These are phyloP conservation scores for Phytophthora boehmeriae DNA, from an alignment of 352 stramenopile species.

Conservation along the genomic window DNA sequence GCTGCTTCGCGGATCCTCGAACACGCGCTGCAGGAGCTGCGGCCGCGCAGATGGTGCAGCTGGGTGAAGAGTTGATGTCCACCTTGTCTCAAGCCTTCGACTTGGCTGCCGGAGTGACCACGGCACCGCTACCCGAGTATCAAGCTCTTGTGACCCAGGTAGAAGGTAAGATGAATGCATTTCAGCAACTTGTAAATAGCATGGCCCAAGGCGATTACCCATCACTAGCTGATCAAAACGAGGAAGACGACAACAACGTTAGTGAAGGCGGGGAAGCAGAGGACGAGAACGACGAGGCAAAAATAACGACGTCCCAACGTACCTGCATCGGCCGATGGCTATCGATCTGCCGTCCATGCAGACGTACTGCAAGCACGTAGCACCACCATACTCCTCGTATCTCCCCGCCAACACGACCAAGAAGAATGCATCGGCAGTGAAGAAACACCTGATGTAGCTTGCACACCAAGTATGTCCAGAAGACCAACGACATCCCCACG, in stretches of 20 bases:
- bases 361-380: constrained; percentile 60
- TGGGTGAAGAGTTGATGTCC: constrained; percentile 46
- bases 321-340: constrained; percentile 28
- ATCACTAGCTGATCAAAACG: constrained; percentile 13
- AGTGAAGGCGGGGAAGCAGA: constrained; percentile 18
- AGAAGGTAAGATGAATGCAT: constrained; percentile 42
- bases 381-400: constrained; percentile 70
- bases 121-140: constrained; percentile 45
- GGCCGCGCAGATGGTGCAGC: constrained; percentile 43
- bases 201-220: constrained; percentile 29
- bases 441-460: constrained; percentile 18
- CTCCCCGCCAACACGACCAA: constrained; percentile 22
- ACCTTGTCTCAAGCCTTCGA: constrained; percentile 49
- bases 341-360: constrained; percentile 78
- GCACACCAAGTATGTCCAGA: too few relatives aligned
- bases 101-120: constrained; percentile 34
- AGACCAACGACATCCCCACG: not conserved
- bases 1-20: constrained; percentile 38
- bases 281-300: constrained; percentile 4
- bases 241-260: constrained; percentile 11
- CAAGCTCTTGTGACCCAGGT: constrained; percentile 50
- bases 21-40: not conserved
- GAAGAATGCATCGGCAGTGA: constrained; percentile 17
- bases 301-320: constrained; percentile 21
- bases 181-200: constrained; percentile 42